A percentile compares a stretch with the other conserved stretches of the same genome.
Evolutionary conservation across 2,329 filamentous ascomycete genomes (phyloP).

Genomic region (Exophiala alcalophila): DNA sequence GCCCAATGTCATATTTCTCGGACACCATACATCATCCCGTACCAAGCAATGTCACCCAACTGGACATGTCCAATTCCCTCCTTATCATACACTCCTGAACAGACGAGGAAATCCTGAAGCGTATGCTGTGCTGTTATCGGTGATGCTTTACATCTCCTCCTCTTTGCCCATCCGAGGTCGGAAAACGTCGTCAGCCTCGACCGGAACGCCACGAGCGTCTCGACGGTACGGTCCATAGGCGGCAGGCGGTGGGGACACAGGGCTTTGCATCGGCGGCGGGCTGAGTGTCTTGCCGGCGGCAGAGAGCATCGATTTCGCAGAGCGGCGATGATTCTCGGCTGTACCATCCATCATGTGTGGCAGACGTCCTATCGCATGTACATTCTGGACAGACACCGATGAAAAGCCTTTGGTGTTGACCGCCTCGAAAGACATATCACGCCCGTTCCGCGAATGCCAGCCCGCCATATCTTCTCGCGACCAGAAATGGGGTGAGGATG

Average conservation of each 20-base stretch:
- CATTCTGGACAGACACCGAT: conserved; percentile 28
- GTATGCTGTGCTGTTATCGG: not conserved
- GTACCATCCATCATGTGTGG: conserved; percentile 28
- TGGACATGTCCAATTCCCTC: conserved; percentile 17
- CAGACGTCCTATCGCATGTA: conserved; percentile 29
- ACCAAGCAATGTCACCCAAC: conserved; percentile 17
- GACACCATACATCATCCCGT: conserved; percentile 18
- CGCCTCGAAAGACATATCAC: conserved; percentile 11
- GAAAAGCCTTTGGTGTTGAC: conserved; percentile 28
- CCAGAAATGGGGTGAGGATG: conserved; percentile 16
- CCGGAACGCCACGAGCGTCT: conserved; percentile 10
- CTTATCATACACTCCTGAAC: conserved; percentile 16
- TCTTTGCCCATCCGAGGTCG: conserved; percentile 3
- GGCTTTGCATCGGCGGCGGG: conserved; percentile 19
- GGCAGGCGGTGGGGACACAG: conserved; percentile 16
- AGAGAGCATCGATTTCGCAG: conserved; percentile 24
- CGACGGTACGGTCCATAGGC: conserved; percentile 23
- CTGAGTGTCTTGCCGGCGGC: conserved; percentile 24
- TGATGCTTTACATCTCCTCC: conserved; percentile 12
- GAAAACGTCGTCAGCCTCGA: conserved; percentile 9
- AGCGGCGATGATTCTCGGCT: conserved; percentile 21
- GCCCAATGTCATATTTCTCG: conserved; percentile 15
- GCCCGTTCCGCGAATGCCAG: conserved; percentile 12
- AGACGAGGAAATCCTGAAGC: conserved; percentile 1
- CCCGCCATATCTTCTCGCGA: conserved; percentile 14